These are phyloP conservation scores for Didymella sp. DNA, from an alignment of 2,329 filamentous ascomycete species.

Conservation along the genomic window DNA sequence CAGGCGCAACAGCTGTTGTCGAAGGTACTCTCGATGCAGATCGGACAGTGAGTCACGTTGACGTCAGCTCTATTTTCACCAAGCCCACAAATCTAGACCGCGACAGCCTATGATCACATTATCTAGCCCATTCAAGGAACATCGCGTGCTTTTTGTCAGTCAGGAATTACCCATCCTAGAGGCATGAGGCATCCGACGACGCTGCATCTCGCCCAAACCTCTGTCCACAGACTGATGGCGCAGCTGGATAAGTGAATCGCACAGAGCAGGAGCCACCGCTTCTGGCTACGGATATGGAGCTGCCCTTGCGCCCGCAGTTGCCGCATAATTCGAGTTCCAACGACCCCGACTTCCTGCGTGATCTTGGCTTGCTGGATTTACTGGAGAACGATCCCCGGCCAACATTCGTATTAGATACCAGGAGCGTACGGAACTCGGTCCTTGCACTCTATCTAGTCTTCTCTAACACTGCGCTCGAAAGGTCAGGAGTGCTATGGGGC, in stretches of 20 bases:
- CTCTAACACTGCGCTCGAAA: constrained; percentile 32
- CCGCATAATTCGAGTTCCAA: constrained; percentile 4
- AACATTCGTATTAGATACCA: constrained; percentile 26
- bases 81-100: background rate
- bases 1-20: background rate
- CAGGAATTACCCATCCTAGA: background rate
- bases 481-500: constrained; percentile 17
- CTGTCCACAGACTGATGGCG: background rate
- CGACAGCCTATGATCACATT: background rate
- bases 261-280: background rate
- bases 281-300: background rate
- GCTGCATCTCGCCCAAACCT: background rate
- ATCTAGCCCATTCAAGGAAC: background rate
- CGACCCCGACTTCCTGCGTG: constrained; percentile 15
- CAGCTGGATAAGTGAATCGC: background rate
- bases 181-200: background rate
- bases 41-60: background rate
- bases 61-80: background rate
- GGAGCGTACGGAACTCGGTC: background rate
- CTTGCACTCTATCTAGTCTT: constrained; percentile 19
- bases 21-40: background rate
- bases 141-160: background rate
- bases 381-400: constrained; percentile 32
- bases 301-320: background rate
- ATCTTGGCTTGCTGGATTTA: constrained; percentile 30